These are phyloP conservation scores for Serpula lacrymans DNA, from an alignment of 768 basidiomycete species.

Conservation along the genomic window DNA sequence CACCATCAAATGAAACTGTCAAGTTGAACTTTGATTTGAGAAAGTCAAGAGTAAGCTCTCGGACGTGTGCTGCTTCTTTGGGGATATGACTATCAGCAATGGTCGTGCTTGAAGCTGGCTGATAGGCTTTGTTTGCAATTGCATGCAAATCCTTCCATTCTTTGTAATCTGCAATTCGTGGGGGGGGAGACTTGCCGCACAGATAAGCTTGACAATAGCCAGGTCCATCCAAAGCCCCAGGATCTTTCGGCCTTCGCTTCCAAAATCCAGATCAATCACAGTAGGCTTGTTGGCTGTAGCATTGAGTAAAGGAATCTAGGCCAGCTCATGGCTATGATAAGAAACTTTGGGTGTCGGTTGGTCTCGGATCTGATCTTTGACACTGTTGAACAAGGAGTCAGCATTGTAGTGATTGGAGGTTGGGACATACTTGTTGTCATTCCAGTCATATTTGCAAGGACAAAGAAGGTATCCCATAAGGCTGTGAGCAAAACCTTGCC, in stretches of 20 bases:
- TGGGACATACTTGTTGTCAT: no score
- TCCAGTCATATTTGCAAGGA: no score
- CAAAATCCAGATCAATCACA: neutral
- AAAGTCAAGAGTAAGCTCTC: neutral
- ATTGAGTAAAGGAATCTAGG: no score
- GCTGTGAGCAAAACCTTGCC: no score
- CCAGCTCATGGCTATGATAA: no score
- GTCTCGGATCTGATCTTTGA: no score
- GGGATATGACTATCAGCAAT: slow-evolving; percentile 14
- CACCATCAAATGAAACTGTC: slow-evolving; percentile 24
- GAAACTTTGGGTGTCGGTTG: no score
- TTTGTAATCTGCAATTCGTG: slow-evolving; percentile 1
- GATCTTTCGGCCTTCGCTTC: neutral
- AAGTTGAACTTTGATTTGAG: slow-evolving; percentile 13
- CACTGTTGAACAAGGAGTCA: no score
- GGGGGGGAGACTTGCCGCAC: slow-evolving; percentile 2
- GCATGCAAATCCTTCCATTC: slow-evolving; percentile 6
- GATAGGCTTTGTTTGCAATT: slow-evolving; percentile 5
- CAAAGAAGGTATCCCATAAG: no score
- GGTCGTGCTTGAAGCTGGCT: slow-evolving; percentile 2
- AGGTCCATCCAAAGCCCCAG: neutral
- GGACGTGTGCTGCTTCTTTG: slow-evolving; percentile 11
- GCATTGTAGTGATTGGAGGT: no score
- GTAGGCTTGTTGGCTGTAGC: neutral
- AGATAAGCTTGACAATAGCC: slow-evolving; percentile 6